Conservation (phyloP, 805 yeast species). For the Saccharomycopsis sp. region DNA sequence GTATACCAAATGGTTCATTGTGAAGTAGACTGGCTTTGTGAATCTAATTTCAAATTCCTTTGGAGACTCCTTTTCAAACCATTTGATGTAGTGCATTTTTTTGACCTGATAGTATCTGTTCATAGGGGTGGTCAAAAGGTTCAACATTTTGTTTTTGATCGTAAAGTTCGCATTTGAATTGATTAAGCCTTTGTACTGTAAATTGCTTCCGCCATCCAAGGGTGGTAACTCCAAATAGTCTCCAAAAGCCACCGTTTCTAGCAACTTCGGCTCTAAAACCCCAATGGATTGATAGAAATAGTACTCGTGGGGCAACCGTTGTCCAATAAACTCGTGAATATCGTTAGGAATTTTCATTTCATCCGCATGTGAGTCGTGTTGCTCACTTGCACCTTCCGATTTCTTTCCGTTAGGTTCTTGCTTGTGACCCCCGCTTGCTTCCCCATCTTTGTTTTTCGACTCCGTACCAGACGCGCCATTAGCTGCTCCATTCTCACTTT, state of each 20-base stretch:
- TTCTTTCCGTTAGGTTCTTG: slow-evolving; percentile 10
- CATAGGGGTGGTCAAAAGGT: slow-evolving; percentile 61
- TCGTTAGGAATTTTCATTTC: slow-evolving; percentile 55
- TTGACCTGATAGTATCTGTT: slow-evolving; percentile 82
- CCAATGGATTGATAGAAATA: slow-evolving; percentile 80
- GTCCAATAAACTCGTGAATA: slow-evolving; percentile 74
- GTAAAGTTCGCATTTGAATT: slow-evolving; percentile 38
- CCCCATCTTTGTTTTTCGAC: slow-evolving; percentile 12
- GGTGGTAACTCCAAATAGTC: slow-evolving; percentile 57
- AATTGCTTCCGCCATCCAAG: slow-evolving; percentile 52
- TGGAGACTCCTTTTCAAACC: slow-evolving; percentile 43
- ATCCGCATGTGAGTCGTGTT: slow-evolving; percentile 14
- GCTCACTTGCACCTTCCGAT: slow-evolving; percentile 24
- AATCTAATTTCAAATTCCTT: slow-evolving; percentile 51
- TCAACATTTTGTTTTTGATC: slow-evolving; percentile 52
- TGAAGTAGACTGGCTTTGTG: slow-evolving; percentile 33
- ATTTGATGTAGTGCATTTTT: slow-evolving; percentile 46
- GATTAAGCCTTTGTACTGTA: slow-evolving; percentile 52
- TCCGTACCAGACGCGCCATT: slow-evolving; percentile 12
- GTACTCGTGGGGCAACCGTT: slow-evolving; percentile 79
- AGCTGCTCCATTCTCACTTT: slow-evolving; percentile 23
- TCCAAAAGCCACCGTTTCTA: slow-evolving; percentile 64
- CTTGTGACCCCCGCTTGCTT: slow-evolving; percentile 18
- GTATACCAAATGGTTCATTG: slow-evolving; percentile 26
- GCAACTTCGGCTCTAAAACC: slow-evolving; percentile 52